These are phyloP conservation scores for Aphanomyces euteiches DNA, from an alignment of 352 stramenopile species.

Conservation along the genomic window DNA sequence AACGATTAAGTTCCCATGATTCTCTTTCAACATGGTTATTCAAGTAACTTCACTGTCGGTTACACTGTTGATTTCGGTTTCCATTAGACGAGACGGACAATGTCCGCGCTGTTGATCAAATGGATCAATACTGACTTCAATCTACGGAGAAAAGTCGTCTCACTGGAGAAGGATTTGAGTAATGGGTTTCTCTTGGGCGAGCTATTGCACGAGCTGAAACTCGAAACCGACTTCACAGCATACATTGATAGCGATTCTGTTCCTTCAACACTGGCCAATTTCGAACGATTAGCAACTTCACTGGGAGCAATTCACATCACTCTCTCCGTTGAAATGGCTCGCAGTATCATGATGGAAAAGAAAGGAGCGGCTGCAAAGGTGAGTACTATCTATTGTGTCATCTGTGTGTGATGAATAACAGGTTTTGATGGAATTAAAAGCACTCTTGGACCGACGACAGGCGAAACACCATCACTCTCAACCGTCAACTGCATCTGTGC, in stretches of 20 bases:
- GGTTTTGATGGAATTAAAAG: slow-evolving; percentile 59
- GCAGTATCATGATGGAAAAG: slow-evolving; percentile 67
- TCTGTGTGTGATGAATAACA: slow-evolving; percentile 41
- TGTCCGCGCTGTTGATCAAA: slow-evolving; percentile 56
- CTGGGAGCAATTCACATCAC: slow-evolving; percentile 42
- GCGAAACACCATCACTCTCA: slow-evolving; percentile 28
- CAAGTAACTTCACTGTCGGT: not conserved
- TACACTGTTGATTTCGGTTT: not conserved
- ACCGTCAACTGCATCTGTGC: slow-evolving; percentile 7
- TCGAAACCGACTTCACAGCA: slow-evolving; percentile 47
- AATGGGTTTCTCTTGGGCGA: slow-evolving; percentile 66
- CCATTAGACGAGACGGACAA: slow-evolving; percentile 25
- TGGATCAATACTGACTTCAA: slow-evolving; percentile 67
- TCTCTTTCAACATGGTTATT: too few relatives aligned
- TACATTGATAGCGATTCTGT: slow-evolving; percentile 44
- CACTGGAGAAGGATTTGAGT: slow-evolving; percentile 59
- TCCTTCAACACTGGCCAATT: slow-evolving; percentile 50
- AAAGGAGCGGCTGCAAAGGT: slow-evolving; percentile 27
- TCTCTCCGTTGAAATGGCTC: slow-evolving; percentile 44
- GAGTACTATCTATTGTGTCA: slow-evolving; percentile 14
- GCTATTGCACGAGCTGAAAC: slow-evolving; percentile 47
- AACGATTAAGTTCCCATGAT: too few relatives aligned
- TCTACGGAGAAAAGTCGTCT: slow-evolving; percentile 44
- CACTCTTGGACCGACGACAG: slow-evolving; percentile 38
- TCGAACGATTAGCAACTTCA: slow-evolving; percentile 49